Percentiles rank a stretch among this genome's conserved stretches.
These are phyloP conservation scores for Barnettozyma californica DNA, from an alignment of 805 yeast genomes.

Conservation along the genomic window DNA sequence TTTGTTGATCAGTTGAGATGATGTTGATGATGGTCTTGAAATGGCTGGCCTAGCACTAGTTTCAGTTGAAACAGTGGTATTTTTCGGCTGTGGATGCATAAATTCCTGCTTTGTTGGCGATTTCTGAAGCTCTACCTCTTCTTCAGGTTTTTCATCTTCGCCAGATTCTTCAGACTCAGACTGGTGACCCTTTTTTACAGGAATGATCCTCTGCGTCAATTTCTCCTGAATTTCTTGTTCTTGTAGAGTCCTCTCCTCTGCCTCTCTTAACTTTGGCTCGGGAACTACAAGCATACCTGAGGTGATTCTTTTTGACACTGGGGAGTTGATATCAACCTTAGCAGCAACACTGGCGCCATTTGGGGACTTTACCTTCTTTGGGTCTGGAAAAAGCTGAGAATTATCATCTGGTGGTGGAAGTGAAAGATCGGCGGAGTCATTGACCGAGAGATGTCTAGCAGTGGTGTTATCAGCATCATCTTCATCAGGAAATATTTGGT, in stretches of 20 bases:
- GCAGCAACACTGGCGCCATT: conserved; percentile 17
- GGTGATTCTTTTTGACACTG: conserved; percentile 33
- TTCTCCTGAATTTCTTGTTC: conserved; percentile 31
- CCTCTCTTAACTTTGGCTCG: conserved; percentile 37
- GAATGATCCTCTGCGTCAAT: conserved; percentile 19
- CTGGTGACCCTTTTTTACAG: conserved; percentile 13
- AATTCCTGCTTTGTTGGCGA: neutral
- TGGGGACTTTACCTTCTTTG: conserved; percentile 19
- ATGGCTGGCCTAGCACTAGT: neutral
- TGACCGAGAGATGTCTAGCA: conserved; percentile 26
- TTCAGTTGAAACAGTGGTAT: neutral
- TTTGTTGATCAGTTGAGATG: conserved; percentile 4
- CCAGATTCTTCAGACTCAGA: conserved; percentile 1
- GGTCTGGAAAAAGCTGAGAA: conserved; percentile 18
- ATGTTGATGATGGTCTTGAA: conserved; percentile 1
- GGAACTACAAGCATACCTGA: conserved; percentile 41
- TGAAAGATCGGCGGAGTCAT: conserved; percentile 29
- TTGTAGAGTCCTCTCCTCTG: conserved; percentile 33
- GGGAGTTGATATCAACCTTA: conserved; percentile 5
- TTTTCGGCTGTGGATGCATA: neutral
- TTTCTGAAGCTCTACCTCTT: neutral
- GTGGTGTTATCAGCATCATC: conserved; percentile 11
- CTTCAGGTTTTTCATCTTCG: neutral
- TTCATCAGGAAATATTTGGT: conserved; percentile 33
- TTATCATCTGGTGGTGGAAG: conserved; percentile 25